Base-by-base conservation (phyloP, 805 yeast species). In the Yamadazyma olivae region DNA sequence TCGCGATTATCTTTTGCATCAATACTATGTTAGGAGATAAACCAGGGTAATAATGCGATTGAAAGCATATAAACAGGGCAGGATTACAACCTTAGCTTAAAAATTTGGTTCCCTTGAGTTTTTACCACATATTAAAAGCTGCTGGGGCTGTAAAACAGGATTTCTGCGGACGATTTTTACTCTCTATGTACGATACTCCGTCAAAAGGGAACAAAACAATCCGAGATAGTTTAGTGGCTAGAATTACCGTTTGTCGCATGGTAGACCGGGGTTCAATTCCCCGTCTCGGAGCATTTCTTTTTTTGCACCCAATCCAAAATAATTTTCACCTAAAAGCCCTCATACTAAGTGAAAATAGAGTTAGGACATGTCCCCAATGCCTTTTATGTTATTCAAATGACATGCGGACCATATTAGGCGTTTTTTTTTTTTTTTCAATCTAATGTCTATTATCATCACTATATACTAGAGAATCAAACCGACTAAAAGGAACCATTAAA, bases 211-310 rank as follows among this genome's bases (percentile, higher is more conserved):
- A 12, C 20, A 21, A 27, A 5, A 23, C 23, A 23, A 20, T 35
- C 39, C 39, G 39, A 30, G 39, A 35, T 35, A 35, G 39, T 35
- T 35, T 35, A 35, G 39, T 35, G 39, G 39, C 39, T 35, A 35
- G 39, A 35, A 35, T 35, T 35, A 35, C 39, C 39, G 39, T 21
- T 35, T 35, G 39, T 35, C 39, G 39, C 39, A 21, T 35, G 39
- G 39, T 35, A 35, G 39, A 35, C 39, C 39, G 39, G 39, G 39
- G 39, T 35, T 35, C 39, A 35, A 35, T 35, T 35, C 39, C 39
- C 39, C 39, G 39, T 35, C 39, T 34, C 39, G 39, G 39, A 35
- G 39, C 33, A 29, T 35, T 30, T 33, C 28, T 21, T n/a, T n/a
- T n/a, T n/a, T n/a, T n/a, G n/a, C n/a, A n/a, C n/a, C n/a, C n/a